phyloP scores from a whole-genome alignment of 2,329 filamentous ascomycete genomes.

The Cladosporium velox region DNA sequence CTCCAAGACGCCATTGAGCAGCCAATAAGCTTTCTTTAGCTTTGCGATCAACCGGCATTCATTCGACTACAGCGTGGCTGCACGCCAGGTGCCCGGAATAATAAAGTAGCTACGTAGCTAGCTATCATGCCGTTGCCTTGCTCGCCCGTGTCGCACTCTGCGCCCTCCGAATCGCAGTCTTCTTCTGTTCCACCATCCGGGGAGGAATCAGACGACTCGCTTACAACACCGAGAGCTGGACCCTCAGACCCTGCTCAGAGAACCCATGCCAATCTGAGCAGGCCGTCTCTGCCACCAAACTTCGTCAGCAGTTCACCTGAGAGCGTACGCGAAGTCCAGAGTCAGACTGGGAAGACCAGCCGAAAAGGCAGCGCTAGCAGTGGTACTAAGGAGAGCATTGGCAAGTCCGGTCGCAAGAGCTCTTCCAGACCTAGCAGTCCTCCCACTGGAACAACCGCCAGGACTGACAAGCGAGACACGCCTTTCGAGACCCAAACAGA shows the following conservation, averaged over 20 bases:
- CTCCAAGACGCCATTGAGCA: constrained; percentile 18
- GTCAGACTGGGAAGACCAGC: background rate
- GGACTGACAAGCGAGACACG: constrained; percentile 7
- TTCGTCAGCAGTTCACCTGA: constrained; percentile 11
- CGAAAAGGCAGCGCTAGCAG: constrained; percentile 7
- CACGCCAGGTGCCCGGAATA: constrained; percentile 1
- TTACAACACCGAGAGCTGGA: constrained; percentile 39
- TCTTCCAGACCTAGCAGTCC: background rate
- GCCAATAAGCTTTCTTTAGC: constrained; percentile 20
- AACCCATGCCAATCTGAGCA: constrained; percentile 33
- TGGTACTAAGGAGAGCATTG: constrained; percentile 7
- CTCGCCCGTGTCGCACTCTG: constrained; percentile 37
- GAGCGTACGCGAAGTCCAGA: background rate
- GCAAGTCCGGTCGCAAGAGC: background rate
- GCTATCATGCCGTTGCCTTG: constrained; percentile 33
- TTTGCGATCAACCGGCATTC: constrained; percentile 9
- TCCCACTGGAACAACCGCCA: background rate
- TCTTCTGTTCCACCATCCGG: constrained; percentile 23
- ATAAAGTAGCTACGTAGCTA: constrained; percentile 4
- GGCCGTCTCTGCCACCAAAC: constrained; percentile 27
- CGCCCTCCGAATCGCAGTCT: constrained; percentile 31
- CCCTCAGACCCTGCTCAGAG: constrained; percentile 34
- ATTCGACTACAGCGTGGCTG: constrained; percentile 3
- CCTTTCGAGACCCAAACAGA: constrained; percentile 18
- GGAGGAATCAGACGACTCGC: constrained; percentile 36